These are phyloP conservation scores for Colletotrichum karsti DNA, from an alignment of 2,329 filamentous ascomycete genomes.

Conservation along the genomic window DNA sequence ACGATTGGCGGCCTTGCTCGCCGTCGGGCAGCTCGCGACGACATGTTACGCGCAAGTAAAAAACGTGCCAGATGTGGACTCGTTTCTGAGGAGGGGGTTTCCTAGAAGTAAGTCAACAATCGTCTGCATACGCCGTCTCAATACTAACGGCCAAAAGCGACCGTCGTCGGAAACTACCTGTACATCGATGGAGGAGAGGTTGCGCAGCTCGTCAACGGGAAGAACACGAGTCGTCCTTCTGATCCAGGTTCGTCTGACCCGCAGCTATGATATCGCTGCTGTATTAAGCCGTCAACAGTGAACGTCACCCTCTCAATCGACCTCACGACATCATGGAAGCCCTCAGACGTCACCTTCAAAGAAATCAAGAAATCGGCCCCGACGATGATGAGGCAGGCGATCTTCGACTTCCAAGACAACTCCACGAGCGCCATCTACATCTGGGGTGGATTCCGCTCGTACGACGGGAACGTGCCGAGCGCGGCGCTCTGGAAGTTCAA, in stretches of 20 bases:
- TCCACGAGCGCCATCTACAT: constrained; percentile 24
- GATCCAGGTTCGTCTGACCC: neutral
- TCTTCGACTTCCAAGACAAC: constrained; percentile 19
- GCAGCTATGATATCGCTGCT: too few relatives aligned
- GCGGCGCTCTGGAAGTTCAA: constrained; percentile 27
- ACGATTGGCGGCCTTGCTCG: constrained; percentile 3
- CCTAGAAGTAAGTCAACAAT: neutral
- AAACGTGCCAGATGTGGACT: constrained; percentile 6
- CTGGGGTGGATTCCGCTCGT: constrained; percentile 27
- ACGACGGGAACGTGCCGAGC: neutral
- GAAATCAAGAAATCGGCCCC: constrained; percentile 20
- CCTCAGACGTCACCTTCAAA: constrained; percentile 10
- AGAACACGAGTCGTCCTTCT: neutral
- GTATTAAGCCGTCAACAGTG: constrained; percentile 2
- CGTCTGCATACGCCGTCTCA: neutral
- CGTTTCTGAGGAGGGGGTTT: constrained; percentile 17
- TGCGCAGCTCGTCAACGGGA: constrained; percentile 6
- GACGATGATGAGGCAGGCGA: constrained; percentile 17
- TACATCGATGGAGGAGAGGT: constrained; percentile 28
- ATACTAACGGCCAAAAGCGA: constrained; percentile 4
- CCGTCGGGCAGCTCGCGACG: neutral
- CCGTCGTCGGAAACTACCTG: constrained; percentile 15
- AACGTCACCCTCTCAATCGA: constrained; percentile 30
- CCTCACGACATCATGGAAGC: constrained; percentile 27
- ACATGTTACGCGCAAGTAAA: neutral